Conservation (phyloP, 139 green algal genomes). For the Closterium sp. region DNA sequence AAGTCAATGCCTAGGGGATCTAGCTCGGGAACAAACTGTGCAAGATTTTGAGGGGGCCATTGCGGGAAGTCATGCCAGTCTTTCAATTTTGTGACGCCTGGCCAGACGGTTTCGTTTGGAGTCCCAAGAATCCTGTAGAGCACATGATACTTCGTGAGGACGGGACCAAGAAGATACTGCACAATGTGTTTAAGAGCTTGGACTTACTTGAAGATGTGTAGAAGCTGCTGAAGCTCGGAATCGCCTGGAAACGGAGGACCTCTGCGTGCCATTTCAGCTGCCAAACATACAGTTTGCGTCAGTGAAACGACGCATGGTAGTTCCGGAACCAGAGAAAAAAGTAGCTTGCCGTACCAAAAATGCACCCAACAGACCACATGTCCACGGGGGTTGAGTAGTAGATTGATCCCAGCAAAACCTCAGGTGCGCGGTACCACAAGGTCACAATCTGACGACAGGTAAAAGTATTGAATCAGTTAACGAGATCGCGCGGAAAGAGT, state of each 20-base stretch:
- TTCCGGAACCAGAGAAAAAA: not conserved
- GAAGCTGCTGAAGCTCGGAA: conserved; percentile 84
- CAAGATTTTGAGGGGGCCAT: conserved; percentile 68
- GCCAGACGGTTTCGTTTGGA: conserved; percentile 73
- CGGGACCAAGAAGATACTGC: not conserved
- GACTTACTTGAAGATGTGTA: conserved; percentile 83
- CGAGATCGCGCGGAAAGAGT: not conserved
- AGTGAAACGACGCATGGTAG: not conserved
- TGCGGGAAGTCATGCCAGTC: conserved; percentile 88
- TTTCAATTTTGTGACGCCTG: conserved; percentile 70
- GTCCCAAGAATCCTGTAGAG: conserved; percentile 68
- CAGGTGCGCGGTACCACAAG: conserved; percentile 97
- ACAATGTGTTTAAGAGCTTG: not conserved
- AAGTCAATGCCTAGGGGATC: conserved; percentile 55
- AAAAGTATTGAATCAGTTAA: not conserved
- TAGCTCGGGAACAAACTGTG: conserved; percentile 73
- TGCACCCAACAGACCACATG: conserved; percentile 98
- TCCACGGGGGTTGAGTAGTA: conserved; percentile 96
- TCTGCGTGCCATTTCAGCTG: conserved; percentile 67
- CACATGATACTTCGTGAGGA: not conserved
- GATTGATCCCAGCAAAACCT: conserved; percentile 93
- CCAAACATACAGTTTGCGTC: not conserved
- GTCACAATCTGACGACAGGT: conserved; percentile 79
- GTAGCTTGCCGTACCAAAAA: conserved; percentile 71
- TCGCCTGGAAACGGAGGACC: conserved; percentile 80